Evolutionary conservation across 2,329 filamentous ascomycete genomes (phyloP), one percentile per base, ranked within the genome.

Genomic region (Akanthomyces muscarius): DNA sequence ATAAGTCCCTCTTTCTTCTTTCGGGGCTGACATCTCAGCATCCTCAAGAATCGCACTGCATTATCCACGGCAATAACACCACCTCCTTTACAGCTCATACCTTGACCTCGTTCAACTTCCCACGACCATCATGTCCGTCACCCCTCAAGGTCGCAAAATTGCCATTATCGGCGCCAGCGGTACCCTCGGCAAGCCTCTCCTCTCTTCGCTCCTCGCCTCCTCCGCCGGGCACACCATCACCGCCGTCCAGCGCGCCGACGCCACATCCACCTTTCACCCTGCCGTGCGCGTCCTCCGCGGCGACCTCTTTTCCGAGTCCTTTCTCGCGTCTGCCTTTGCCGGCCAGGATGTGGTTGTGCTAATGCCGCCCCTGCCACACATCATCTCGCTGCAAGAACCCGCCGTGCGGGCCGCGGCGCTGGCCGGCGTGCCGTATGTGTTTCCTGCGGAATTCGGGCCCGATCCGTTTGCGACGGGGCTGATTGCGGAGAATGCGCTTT

Each of bases 201-300:
- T 74, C 47, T 66, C 71, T 5, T 73, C 73, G n/a, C 72, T 83
- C 5, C 67, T 80, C 51, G 72, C 73, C 44, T 75, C 74, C 30
- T 79, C 79, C 61, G 77, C 77, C 52, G 30, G 5, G 16, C 80
- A 82, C 69, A 77, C 67, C 16, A 71, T 85, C 64, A 85, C 81
- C 1, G 80, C 80, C 64, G 71, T 86, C 47, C 79, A 78, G 1
- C 81, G 82, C 51, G 59, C 66, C 2, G 77, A 75, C 36, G 81
- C 80, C 66, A 76, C 70, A 3, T 72, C 66, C 64, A 74, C 67
- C 0, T 71, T 83, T 3, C 79, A 78, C 8, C 65, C 69, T 0
- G 78, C 72, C 23, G 71, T 81, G 51, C 67, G 69, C 5, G 69
- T 77, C 42, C 75, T 72, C 25, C 70, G 68, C 28, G 71, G 82